Percentiles rank a stretch among this genome's conserved stretches.
Conservation (phyloP, 179 eudicot species). For the Gypsophila paniculata region DNA sequence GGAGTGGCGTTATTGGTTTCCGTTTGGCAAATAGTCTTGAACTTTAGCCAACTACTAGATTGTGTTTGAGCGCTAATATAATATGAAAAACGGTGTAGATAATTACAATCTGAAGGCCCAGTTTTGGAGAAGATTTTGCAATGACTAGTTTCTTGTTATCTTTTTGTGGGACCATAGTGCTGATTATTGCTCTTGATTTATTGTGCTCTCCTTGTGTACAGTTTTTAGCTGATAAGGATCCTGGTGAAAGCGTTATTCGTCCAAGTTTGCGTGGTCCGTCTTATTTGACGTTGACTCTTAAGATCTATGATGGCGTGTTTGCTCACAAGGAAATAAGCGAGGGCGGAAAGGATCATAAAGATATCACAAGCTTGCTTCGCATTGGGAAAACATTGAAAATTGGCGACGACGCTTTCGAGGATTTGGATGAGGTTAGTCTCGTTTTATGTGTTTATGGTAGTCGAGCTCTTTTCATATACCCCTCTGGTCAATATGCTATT, state of each 20-base stretch:
- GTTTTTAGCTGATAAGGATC: constrained; percentile 75
- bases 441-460: not conserved
- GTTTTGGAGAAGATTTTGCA: not conserved
- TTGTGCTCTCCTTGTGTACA: constrained; percentile 23
- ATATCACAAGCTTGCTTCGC: constrained; percentile 81
- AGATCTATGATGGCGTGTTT: constrained; percentile 80
- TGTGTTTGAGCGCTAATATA: not conserved
- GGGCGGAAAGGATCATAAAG: constrained; percentile 95
- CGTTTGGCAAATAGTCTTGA: not conserved
- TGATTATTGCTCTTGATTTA: too few relatives aligned
- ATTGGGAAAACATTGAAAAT: constrained; percentile 83
- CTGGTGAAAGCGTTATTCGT: constrained; percentile 84
- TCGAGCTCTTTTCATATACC: not conserved
- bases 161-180: not conserved
- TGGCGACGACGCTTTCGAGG: constrained; percentile 89
- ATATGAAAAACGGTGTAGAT: too few relatives aligned
- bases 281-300: constrained; percentile 71
- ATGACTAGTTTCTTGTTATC: not conserved
- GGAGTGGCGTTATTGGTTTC: not conserved
- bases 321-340: constrained; percentile 92
- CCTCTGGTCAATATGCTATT: too few relatives aligned
- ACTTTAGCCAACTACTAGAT: not conserved
- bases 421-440: constrained; percentile 79
- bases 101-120: not conserved
- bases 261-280: constrained; percentile 95